These are phyloP conservation scores for Chlorella vulgaris DNA, from an alignment of 139 green algal genomes.

Conservation along the genomic window DNA sequence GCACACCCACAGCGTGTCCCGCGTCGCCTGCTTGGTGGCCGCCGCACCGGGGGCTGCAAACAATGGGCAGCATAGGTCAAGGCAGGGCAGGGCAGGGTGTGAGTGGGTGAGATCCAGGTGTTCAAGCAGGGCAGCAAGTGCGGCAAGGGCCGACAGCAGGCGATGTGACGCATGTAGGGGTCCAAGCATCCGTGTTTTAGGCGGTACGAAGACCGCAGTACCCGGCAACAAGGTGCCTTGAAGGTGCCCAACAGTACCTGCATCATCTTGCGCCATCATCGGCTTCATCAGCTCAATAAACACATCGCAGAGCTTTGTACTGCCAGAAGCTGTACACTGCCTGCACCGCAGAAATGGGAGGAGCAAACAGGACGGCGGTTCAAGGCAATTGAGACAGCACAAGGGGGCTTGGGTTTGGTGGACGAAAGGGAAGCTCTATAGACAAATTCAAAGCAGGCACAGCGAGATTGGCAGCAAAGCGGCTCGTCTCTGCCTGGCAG, in stretches of 20 bases:
- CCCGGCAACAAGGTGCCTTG: slow-evolving; percentile 68
- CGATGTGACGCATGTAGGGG: too few species aligned
- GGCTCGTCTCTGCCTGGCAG: background rate
- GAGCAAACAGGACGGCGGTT: background rate
- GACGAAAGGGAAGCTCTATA: too few species aligned
- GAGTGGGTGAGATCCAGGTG: background rate
- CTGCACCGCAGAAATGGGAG: slow-evolving; percentile 48
- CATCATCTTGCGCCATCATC: slow-evolving; percentile 54
- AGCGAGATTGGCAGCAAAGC: too few species aligned
- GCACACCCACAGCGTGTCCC: slow-evolving; percentile 85
- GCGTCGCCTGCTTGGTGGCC: slow-evolving; percentile 31
- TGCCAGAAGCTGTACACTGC: slow-evolving; percentile 92
- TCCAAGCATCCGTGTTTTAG: too few species aligned
- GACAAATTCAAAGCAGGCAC: too few species aligned
- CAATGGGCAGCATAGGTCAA: background rate
- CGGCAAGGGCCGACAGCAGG: too few species aligned
- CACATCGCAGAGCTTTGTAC: slow-evolving; percentile 96
- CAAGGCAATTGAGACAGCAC: too few species aligned
- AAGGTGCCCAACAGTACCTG: background rate
- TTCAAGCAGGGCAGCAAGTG: too few species aligned
- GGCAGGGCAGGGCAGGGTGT: too few species aligned
- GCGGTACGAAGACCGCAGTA: too few species aligned
- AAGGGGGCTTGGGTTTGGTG: too few species aligned
- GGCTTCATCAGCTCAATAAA: slow-evolving; percentile 99
- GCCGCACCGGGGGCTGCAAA: background rate